These are phyloP conservation scores for Mortierella polycephala DNA, from an alignment of 371 early-diverging fungal genomes.

Conservation along the genomic window DNA sequence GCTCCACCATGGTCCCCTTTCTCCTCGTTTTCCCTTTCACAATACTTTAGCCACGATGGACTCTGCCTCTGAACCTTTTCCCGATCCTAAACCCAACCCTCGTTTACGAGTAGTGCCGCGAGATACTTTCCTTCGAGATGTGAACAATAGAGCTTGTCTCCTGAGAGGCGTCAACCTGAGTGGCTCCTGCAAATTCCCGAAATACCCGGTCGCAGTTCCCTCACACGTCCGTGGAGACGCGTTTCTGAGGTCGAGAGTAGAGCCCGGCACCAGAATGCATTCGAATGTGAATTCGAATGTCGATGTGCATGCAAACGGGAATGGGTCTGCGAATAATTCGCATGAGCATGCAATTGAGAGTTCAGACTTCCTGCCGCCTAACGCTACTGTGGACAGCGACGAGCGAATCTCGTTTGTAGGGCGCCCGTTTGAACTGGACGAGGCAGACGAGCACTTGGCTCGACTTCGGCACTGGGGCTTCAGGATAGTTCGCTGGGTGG, in stretches of 20 bases:
- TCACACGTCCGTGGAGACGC: slow-evolving; percentile 50
- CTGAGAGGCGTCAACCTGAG: slow-evolving; percentile 76
- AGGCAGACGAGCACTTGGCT: slow-evolving; percentile 83
- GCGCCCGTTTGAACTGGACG: slow-evolving; percentile 82
- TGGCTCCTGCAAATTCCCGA: slow-evolving; percentile 72
- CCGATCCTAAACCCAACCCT: not conserved
- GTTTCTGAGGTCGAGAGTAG: not conserved
- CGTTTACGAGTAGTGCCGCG: slow-evolving; percentile 25
- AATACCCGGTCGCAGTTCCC: slow-evolving; percentile 62
- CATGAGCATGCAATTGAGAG: not conserved
- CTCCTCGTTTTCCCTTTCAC: not conserved
- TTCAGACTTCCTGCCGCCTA: slow-evolving; percentile 25
- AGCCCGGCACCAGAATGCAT: slow-evolving; percentile 15
- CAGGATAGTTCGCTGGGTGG: slow-evolving; percentile 77
- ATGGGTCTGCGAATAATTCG: not conserved
- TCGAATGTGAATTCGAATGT: slow-evolving; percentile 33
- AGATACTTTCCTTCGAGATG: slow-evolving; percentile 55
- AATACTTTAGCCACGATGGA: not conserved
- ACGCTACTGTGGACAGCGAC: slow-evolving; percentile 44
- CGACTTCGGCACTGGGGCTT: slow-evolving; percentile 83
- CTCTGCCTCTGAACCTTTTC: not conserved
- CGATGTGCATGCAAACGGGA: not conserved
- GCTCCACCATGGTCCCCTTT: no score
- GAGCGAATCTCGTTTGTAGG: slow-evolving; percentile 68
- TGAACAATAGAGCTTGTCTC: slow-evolving; percentile 60